Evolutionary conservation across 306 rosid species (phyloP).

Genomic region (Argentina anserina): DNA sequence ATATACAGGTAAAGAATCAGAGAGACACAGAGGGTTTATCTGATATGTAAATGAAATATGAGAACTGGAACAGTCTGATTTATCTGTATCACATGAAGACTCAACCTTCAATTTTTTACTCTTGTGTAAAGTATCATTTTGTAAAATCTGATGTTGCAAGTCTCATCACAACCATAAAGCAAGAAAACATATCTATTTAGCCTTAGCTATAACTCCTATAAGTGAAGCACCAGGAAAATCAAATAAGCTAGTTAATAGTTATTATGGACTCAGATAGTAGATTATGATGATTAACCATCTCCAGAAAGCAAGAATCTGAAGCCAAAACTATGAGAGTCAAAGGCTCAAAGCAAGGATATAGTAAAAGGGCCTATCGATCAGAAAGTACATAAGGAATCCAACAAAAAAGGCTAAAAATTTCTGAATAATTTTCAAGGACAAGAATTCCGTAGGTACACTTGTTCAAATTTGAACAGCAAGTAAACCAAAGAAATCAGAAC

Average conservation of each 20-base stretch:
- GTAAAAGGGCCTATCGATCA: background rate
- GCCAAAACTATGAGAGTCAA: background rate
- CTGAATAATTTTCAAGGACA: conserved; percentile 28
- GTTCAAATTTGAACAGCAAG: conserved; percentile 9
- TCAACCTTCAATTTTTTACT: background rate
- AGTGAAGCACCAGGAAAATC: background rate
- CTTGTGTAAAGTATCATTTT: background rate
- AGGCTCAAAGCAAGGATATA: background rate
- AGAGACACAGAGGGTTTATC: no score
- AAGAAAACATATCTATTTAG: background rate
- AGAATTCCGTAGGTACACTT: conserved; percentile 21
- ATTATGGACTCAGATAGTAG: background rate
- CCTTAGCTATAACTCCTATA: background rate
- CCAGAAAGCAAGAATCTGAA: background rate
- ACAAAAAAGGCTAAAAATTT: conserved; percentile 30
- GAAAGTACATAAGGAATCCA: conserved; percentile 10
- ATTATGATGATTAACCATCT: background rate
- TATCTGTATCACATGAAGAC: background rate
- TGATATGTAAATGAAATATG: background rate
- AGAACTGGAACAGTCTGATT: background rate
- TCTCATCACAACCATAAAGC: background rate
- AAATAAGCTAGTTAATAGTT: background rate
- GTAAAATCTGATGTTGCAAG: background rate
- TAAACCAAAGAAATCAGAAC: conserved; percentile 1
- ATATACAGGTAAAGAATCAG: background rate